phyloP scores from a whole-genome alignment of 2,329 filamentous ascomycete genomes.

The Coleophoma cylindrospora region DNA sequence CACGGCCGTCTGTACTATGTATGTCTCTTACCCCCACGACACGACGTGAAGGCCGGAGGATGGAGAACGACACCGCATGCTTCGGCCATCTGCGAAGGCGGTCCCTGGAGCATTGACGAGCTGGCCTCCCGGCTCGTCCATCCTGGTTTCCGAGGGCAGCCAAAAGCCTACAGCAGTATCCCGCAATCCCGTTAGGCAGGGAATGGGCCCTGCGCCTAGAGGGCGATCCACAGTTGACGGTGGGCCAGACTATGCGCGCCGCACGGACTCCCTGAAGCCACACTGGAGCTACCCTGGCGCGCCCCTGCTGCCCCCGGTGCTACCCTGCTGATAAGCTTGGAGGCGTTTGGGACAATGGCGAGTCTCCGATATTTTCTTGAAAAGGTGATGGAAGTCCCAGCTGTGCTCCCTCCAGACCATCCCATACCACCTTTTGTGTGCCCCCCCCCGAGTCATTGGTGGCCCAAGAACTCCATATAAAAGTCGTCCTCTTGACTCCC shows the following conservation, averaged over 20 bases:
- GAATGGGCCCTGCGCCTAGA: background rate
- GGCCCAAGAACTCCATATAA: background rate
- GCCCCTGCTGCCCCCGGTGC: background rate
- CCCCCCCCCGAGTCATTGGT: background rate
- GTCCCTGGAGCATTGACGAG: conserved; percentile 1
- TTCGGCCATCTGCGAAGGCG: background rate
- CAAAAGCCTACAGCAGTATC: conserved; percentile 5
- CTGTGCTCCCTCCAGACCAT: conserved; percentile 4
- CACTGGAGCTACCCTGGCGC: too few species aligned
- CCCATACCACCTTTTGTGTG: conserved; percentile 2
- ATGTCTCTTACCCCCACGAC: conserved; percentile 6
- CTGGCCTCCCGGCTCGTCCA: conserved; percentile 9
- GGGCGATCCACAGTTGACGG: background rate
- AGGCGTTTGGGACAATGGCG: background rate
- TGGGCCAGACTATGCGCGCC: conserved; percentile 6
- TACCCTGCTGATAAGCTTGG: conserved; percentile 2
- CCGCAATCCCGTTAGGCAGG: background rate
- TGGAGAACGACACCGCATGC: background rate
- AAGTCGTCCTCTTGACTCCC: conserved; percentile 7
- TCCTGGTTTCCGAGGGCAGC: conserved; percentile 15
- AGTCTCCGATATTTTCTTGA: conserved; percentile 6
- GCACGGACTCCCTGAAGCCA: conserved; percentile 10
- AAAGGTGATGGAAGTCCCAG: conserved; percentile 4
- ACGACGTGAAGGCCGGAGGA: background rate
- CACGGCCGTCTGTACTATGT: background rate